Evolutionary conservation across 805 yeast genomes (phyloP).

Genomic region (Candida krabiensis): DNA sequence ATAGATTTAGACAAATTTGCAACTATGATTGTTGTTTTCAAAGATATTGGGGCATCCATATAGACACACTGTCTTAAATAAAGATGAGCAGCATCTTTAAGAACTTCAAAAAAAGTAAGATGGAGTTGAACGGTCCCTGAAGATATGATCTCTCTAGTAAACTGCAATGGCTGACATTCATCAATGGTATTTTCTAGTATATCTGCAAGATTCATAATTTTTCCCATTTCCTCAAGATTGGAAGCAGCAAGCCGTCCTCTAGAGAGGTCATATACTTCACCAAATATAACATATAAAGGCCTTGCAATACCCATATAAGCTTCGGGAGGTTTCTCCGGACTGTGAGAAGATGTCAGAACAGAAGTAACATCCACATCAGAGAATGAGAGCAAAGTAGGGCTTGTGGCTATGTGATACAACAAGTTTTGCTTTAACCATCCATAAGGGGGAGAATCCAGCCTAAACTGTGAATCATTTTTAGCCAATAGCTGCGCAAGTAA

Average conservation of each 20-base stretch:
- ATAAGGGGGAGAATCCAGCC: background rate
- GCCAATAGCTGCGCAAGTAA: conserved; percentile 1
- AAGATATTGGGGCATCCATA: conserved; percentile 2
- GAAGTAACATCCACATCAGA: background rate
- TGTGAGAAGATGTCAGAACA: background rate
- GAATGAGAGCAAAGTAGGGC: background rate
- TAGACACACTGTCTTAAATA: background rate
- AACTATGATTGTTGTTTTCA: conserved; percentile 1
- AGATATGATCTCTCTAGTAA: background rate
- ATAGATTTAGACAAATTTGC: background rate
- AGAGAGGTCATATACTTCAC: conserved; percentile 1
- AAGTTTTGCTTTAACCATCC: conserved; percentile 1
- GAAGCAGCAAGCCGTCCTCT: background rate
- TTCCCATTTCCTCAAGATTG: background rate
- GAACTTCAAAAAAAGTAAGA: background rate
- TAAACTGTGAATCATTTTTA: background rate
- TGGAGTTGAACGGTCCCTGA: conserved; percentile 2
- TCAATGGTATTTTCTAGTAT: background rate
- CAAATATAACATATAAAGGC: conserved; percentile 1
- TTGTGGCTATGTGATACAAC: conserved; percentile 1
- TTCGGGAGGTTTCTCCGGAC: background rate
- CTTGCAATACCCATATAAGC: conserved; percentile 3
- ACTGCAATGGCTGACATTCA: background rate
- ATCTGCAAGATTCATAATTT: background rate
- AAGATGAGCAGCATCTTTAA: background rate